Percentiles rank a stretch among this genome's conserved stretches.
phyloP scores from a whole-genome alignment of 2,329 filamentous ascomycete genomes.

The Malbranchea zuffiana region DNA sequence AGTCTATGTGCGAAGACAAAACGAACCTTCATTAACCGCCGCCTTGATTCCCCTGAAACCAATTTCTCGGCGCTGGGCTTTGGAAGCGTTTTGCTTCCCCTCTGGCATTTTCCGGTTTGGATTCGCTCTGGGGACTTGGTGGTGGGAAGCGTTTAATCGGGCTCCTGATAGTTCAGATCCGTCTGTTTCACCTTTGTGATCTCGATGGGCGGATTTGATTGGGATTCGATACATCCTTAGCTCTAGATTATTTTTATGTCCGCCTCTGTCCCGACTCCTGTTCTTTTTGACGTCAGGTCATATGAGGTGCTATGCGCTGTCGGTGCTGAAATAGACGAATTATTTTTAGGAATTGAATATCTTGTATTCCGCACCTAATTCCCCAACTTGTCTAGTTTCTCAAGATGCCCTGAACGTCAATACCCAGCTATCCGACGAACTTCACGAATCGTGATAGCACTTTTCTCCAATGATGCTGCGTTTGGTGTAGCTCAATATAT shows the following conservation, averaged over 20 bases:
- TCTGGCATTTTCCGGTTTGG: constrained; percentile 4
- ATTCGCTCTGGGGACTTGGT: constrained; percentile 5
- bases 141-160: constrained; percentile 12
- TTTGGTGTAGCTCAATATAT: too few relatives aligned
- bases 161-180: constrained; percentile 3
- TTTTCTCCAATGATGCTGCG: too few relatives aligned
- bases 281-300: constrained; percentile 4
- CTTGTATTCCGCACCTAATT: too few relatives aligned
- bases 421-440: too few relatives aligned
- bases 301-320: constrained; percentile 1
- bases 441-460: too few relatives aligned
- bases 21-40: constrained; percentile 27
- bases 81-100: constrained; percentile 14
- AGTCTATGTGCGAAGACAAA: constrained; percentile 90
- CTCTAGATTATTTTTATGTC: constrained; percentile 2
- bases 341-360: too few relatives aligned
- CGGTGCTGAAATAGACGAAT: constrained; percentile 1
- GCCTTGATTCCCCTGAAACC: too few relatives aligned
- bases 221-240: constrained; percentile 2
- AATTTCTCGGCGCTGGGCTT: neutral
- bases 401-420: too few relatives aligned
- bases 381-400: too few relatives aligned
- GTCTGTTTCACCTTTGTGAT: neutral
- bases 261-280: neutral
- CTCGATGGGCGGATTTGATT: constrained; percentile 2